These are phyloP conservation scores for Mycena vitilis DNA, from an alignment of 768 basidiomycete genomes.

Conservation along the genomic window DNA sequence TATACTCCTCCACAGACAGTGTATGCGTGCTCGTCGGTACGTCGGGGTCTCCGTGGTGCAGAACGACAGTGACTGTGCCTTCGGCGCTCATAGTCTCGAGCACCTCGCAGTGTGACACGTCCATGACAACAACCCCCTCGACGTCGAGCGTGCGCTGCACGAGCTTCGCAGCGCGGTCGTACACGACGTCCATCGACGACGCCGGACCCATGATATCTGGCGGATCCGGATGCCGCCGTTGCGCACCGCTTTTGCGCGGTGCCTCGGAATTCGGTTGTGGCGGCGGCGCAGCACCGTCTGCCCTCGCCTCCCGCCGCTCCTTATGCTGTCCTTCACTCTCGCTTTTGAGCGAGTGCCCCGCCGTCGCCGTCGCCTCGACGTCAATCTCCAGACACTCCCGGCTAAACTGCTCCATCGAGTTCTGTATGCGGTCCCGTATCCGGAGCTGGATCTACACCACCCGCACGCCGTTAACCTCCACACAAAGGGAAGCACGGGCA, in stretches of 20 bases:
- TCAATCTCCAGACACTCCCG: constrained; percentile 95
- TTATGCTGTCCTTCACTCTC: constrained; percentile 18
- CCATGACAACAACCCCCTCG: constrained; percentile 92
- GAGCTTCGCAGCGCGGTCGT: constrained; percentile 89
- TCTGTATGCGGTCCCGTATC: constrained; percentile 92
- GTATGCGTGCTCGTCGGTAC: constrained; percentile 63
- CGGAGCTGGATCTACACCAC: constrained; percentile 82
- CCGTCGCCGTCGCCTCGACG: constrained; percentile 53
- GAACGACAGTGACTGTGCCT: constrained; percentile 72
- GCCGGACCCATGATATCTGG: constrained; percentile 49
- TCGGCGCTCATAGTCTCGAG: constrained; percentile 75
- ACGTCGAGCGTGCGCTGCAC: constrained; percentile 92
- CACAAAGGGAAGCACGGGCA: background rate
- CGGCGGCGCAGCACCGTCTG: constrained; percentile 1
- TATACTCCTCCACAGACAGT: constrained; percentile 78
- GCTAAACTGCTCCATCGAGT: constrained; percentile 96
- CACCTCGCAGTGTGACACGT: constrained; percentile 91
- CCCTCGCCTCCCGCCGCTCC: background rate
- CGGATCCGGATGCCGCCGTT: constrained; percentile 7
- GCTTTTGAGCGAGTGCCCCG: constrained; percentile 48
- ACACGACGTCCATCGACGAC: constrained; percentile 86
- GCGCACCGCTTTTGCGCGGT: background rate
- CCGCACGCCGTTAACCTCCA: constrained; percentile 6
- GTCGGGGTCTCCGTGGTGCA: constrained; percentile 75
- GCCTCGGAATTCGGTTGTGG: background rate